Evolutionary conservation across 495 filamentous ascomycete species (phyloP), one percentile per base, ranked within the genome.

Genomic region (Parmelia sp.): DNA sequence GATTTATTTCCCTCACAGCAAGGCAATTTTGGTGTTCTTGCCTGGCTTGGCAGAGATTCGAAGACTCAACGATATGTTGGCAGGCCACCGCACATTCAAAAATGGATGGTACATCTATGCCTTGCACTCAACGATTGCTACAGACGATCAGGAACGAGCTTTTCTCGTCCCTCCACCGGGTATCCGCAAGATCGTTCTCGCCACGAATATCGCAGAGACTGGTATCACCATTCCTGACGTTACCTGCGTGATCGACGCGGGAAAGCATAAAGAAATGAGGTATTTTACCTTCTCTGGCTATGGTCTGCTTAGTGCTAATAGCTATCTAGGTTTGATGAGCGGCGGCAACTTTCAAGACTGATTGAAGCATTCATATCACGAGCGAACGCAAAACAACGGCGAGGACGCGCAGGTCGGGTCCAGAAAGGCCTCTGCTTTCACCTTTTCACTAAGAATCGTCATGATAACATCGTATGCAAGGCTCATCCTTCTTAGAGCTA

Each of bases 171-270:
- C 94, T 12, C 92, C 91, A 1, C 80, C 80, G 21, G 93, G 90
- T 10, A 80, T 84, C 47, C 81, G 91, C 62, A 97, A 97, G 76
- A 94, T 97, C 65, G 92, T 97, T 6, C 83, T 96, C 55, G 90
- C 93, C 8, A 98, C 93, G 12, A 97, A 97, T 71, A 97, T 97
- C 70, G 93, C 93, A 29, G 93, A 97, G 71, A 97, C 93, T 1
- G 92, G 92, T 76, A 96, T 97, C 69, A 97, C 93, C 0, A 97
- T 97, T 68, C 93, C 93, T 2, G 93, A 97, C 73, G 87, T 97
- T 42, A 97, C 93, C 7, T 95, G 91, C 69, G 93, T 97, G 33
- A 87, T 97, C 63, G 93, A 97, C 74, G 88, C 90, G 17, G 92
- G 93, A 59, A 96, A 94, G 73, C 93, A 97, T 73, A 92, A 93